These are phyloP conservation scores for Neonectria magnoliae DNA, from an alignment of 2,329 filamentous ascomycete genomes.

Conservation along the genomic window DNA sequence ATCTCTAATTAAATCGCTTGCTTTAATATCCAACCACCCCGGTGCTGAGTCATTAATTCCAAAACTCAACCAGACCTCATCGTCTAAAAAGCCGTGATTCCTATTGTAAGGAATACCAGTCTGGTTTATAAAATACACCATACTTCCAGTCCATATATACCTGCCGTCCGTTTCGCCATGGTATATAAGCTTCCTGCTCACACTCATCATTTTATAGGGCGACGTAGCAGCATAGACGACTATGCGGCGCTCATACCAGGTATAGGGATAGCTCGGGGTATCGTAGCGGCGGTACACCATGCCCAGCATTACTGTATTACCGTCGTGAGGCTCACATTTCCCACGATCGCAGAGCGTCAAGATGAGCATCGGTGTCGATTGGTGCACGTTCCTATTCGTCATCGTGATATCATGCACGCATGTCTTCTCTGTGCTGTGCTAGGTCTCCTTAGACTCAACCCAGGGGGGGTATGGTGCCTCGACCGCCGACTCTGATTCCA, in stretches of 20 bases:
- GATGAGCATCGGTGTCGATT: constrained; percentile 40
- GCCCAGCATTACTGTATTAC: constrained; percentile 35
- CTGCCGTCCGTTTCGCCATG: constrained; percentile 36
- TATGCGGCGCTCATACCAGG: constrained; percentile 38
- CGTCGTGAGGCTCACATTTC: constrained; percentile 26
- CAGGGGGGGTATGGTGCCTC: constrained; percentile 35
- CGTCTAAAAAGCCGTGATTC: constrained; percentile 34
- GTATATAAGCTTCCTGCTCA: constrained; percentile 38
- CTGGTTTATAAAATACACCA: constrained; percentile 33
- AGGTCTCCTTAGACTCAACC: constrained; percentile 25
- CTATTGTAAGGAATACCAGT: constrained; percentile 21
- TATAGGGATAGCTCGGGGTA: constrained; percentile 32
- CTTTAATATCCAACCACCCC: constrained; percentile 35
- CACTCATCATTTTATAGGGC: constrained; percentile 35
- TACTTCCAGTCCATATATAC: constrained; percentile 39
- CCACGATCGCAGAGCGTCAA: constrained; percentile 36
- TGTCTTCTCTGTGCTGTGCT: constrained; percentile 31
- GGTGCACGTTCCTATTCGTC: constrained; percentile 33
- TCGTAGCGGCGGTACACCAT: constrained; percentile 41
- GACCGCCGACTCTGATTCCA: constrained; percentile 26
- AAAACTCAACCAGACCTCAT: constrained; percentile 38
- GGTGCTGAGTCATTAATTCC: constrained; percentile 36
- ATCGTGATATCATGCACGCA: constrained; percentile 39
- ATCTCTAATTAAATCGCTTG: constrained; percentile 33
- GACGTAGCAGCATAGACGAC: constrained; percentile 33